A percentile compares a stretch with the other conserved stretches of the same genome.
These are phyloP conservation scores for Cladochytrium tenue DNA, from an alignment of 371 early-diverging fungal species.

Conservation along the genomic window DNA sequence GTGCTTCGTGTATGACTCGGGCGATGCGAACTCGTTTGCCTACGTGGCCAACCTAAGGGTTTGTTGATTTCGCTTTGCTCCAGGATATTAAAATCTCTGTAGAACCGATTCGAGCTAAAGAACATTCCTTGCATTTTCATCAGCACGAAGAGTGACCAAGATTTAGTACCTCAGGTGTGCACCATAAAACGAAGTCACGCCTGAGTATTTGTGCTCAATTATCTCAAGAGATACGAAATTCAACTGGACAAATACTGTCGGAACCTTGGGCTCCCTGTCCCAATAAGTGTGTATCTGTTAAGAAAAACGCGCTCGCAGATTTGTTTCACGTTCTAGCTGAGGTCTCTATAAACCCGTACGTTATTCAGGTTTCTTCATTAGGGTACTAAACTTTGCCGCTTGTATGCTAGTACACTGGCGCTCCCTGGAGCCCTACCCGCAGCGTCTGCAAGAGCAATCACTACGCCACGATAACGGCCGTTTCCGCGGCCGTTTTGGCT, in stretches of 20 bases:
- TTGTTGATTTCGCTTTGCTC: slow-evolving; percentile 30
- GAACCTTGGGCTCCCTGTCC: slow-evolving; percentile 77
- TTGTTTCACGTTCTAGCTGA: slow-evolving; percentile 82
- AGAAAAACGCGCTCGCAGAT: slow-evolving; percentile 80
- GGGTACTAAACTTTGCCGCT: background rate
- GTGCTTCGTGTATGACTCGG: slow-evolving; percentile 91
- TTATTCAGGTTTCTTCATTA: background rate
- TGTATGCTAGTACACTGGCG: slow-evolving; percentile 2
- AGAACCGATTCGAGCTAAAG: slow-evolving; percentile 79
- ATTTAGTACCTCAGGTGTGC: slow-evolving; percentile 82
- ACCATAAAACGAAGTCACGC: background rate
- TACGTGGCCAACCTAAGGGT: slow-evolving; percentile 84
- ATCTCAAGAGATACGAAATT: slow-evolving; percentile 64
- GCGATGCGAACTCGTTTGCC: slow-evolving; percentile 89
- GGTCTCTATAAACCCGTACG: slow-evolving; percentile 83
- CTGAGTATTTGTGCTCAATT: background rate
- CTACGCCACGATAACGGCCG: slow-evolving; percentile 23
- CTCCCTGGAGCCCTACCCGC: background rate
- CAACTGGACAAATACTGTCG: slow-evolving; percentile 94
- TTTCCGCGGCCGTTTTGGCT: slow-evolving; percentile 24
- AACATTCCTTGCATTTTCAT: slow-evolving; percentile 86
- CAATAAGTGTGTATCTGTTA: slow-evolving; percentile 83
- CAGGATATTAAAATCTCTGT: slow-evolving; percentile 3
- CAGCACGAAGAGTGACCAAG: slow-evolving; percentile 90
- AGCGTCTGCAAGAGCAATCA: background rate